Evolutionary conservation across 768 basidiomycete species (phyloP), one percentile per base, ranked within the genome.

Genomic region (Suillus americanus): DNA sequence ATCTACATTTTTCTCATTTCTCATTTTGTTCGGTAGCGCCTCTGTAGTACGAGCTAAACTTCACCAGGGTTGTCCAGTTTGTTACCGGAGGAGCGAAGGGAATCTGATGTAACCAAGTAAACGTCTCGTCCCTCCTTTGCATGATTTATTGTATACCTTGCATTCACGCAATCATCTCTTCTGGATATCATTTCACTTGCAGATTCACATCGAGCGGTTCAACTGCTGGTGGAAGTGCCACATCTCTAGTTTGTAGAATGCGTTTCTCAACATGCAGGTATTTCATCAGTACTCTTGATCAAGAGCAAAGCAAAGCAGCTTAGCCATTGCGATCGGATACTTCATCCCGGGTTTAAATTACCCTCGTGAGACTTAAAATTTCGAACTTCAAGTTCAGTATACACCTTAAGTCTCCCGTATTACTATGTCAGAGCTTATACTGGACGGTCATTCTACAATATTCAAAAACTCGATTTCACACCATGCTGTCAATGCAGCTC

Each of bases 1-100:
- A 20, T 38, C 55, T 25, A 14, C 60, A 23, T 12, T 61, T 6
- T 59, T 12, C 43, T 38, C 13, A 46, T 30, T 53, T 63, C 62
- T 73, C 53, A 71, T 61, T 53, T 60, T 65, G 20, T 64, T 25
- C 66, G 28, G 5, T 61, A 93, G 91, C 66, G 89, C 92, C 41
- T 87, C 91, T 5, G 84, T 89, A 69, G 81, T 94, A 28, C 83
- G 88, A 25, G 83, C 88, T 30, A 83, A 82, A 66, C 76, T 94
- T 12, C 78, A 77, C 41, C 81, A 88, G 45, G 88, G 90, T 2
- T 96, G 94, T 75, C 94, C 94, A 4, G 87, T 92, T 0, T 95
- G 94, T 77, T 81, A 85, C 69, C 81, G 83, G 72, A 81, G 78
- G 65, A 81, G 80, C 25, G 86, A 90, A 67, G 88, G 85, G 14